Base-by-base conservation (phyloP, 2,329 filamentous ascomycete species). In the Claviceps africana region DNA sequence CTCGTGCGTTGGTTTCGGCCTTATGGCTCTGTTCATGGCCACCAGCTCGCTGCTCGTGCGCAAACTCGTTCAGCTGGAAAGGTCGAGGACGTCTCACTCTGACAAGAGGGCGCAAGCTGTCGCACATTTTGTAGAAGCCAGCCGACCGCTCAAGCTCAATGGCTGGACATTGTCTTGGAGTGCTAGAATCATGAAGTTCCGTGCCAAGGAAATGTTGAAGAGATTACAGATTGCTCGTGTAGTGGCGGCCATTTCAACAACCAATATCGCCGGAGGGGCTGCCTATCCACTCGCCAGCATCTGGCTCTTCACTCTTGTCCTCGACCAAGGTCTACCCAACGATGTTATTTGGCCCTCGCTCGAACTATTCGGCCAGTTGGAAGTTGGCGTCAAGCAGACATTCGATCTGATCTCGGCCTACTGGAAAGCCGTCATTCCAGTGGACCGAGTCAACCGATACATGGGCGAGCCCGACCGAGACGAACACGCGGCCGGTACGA, bases 311-410 rank as follows among this genome's bases (percentile, higher is more conserved):
- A 93, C 88, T 0, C 74, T 84, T 11, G 64, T 90, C 40, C 81
- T 85, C 4, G 78, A 80, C 0, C 74, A 79, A 47, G 77, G 81
- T 0, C 68, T 95, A 9, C 81, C 82, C 0, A 81, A 95, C 37
- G 86, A 95, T 55, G 75, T 95, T 28, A 89, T 89, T 10, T 95
- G 95, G 64, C 89, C 89, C 0, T 88, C 89, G 0, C 72, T 95
- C 2, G 83, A 90, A 55, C 73, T 95, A 0, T 95, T 95, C 60
- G 72, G 73, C 1, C 80, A 91, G 71, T 71, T 95, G 11, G 85
- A 91, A 59, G 73, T 70, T 1, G 86, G 82, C 55, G 70, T 95
- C 48, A 81, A 83, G 52, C 85, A 89, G 50, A 69, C 94, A 0
- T 90, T 90, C 2, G 73, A 79, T 31, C 70, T 95, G 10, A 81